Percentiles rank a stretch among this genome's conserved stretches.
phyloP scores from a whole-genome alignment of 2,329 filamentous ascomycete genomes.

The Neonectria neomacrospora region DNA sequence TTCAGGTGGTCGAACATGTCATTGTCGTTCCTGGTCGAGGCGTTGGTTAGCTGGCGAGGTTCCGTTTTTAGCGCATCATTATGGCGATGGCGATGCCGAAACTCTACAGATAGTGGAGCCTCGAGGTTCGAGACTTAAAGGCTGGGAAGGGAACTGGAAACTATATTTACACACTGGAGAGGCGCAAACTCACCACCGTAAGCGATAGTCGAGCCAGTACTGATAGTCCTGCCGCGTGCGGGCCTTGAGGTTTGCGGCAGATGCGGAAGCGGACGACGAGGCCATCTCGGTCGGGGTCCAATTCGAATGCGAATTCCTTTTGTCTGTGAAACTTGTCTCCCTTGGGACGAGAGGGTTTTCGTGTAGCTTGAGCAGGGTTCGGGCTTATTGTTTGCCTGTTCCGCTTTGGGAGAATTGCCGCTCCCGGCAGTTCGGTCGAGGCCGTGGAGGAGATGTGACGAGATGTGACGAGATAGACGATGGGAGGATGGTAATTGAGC shows the following conservation, averaged over 20 bases:
- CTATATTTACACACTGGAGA: not conserved
- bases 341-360: not conserved
- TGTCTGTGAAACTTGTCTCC: not conserved
- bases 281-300: conserved; percentile 13
- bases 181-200: conserved; percentile 74
- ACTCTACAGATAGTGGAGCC: not conserved
- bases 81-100: not conserved
- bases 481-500: not conserved
- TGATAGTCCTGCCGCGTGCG: conserved; percentile 78
- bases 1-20: conserved; percentile 97
- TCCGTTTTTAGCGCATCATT: too few relatives aligned
- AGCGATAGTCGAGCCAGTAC: conserved; percentile 83
- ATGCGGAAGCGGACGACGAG: conserved; percentile 14
- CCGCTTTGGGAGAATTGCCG: conserved; percentile 5
- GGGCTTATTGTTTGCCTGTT: not conserved
- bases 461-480: not conserved
- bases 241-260: conserved; percentile 61
- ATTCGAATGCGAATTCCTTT: not conserved
- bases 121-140: too few relatives aligned
- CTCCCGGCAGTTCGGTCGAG: conserved; percentile 7
- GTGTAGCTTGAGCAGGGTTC: not conserved
- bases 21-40: conserved; percentile 78
- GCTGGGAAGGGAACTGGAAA: not conserved
- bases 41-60: conserved; percentile 26
- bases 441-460: conserved; percentile 2